Percentiles rank a stretch among this genome's conserved stretches.
These are phyloP conservation scores for Rhodomyrtus tomentosa DNA, from an alignment of 345 rosid species.

Conservation along the genomic window DNA sequence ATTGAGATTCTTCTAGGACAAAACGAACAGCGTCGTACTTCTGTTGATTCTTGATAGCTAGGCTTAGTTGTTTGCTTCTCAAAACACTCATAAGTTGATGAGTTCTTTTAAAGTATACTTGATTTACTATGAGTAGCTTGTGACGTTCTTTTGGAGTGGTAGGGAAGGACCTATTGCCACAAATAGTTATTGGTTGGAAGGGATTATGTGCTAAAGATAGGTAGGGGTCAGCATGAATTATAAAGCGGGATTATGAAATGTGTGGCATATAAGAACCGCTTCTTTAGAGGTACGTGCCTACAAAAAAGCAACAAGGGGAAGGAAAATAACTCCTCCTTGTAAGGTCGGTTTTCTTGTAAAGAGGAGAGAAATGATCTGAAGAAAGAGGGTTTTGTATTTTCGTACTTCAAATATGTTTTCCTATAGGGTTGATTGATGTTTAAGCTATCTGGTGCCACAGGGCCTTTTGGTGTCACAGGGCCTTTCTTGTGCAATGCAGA, in stretches of 20 bases:
- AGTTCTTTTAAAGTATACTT: background rate
- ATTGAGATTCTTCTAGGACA: background rate
- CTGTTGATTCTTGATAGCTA: background rate
- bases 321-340: background rate
- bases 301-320: background rate
- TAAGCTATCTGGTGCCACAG: background rate
- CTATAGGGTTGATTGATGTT: background rate
- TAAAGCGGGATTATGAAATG: background rate
- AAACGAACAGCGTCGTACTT: background rate
- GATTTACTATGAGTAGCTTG: background rate
- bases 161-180: background rate
- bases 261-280: background rate
- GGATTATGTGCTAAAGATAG: background rate
- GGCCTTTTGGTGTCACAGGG: background rate
- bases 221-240: background rate
- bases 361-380: background rate
- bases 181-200: background rate
- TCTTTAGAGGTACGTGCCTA: background rate
- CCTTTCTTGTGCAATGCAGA: background rate
- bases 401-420: background rate
- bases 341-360: too few species aligned
- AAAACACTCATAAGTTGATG: background rate
- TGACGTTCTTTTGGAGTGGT: background rate
- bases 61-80: background rate
- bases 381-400: background rate